Evolutionary conservation across 2,329 filamentous ascomycete species (phyloP).

Genomic region (Aspergillus sojae): DNA sequence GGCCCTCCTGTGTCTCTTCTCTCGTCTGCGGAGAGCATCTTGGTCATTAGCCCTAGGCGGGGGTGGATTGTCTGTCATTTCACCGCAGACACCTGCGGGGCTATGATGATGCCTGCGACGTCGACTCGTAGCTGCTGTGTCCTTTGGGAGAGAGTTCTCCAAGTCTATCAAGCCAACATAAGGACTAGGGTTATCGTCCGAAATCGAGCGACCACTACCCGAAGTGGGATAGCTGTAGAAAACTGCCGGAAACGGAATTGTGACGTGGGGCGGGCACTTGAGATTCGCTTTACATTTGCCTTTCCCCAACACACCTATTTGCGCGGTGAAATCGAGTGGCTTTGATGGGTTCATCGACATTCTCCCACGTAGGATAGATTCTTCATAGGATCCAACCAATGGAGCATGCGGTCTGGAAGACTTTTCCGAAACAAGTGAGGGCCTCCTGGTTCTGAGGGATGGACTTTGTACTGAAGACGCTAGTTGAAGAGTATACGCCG

Average conservation of each 20-base stretch:
- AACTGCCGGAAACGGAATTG: conserved; percentile 86
- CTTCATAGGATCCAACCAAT: conserved; percentile 97
- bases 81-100: conserved; percentile 19
- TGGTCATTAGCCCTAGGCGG: conserved; percentile 22
- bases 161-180: conserved; percentile 94
- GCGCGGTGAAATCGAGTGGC: conserved; percentile 87
- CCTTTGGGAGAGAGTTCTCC: conserved; percentile 71
- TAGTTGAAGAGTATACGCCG: conserved; percentile 54
- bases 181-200: conserved; percentile 86
- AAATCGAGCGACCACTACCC: conserved; percentile 62
- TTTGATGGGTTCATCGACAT: conserved; percentile 97
- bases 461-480: conserved; percentile 47
- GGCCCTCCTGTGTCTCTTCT: conserved; percentile 64
- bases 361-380: conserved; percentile 88
- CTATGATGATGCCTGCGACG: conserved; percentile 44
- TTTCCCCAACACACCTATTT: conserved; percentile 89
- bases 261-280: conserved; percentile 86
- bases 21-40: conserved; percentile 48
- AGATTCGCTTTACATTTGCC: conserved; percentile 86
- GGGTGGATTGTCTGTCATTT: conserved; percentile 14
- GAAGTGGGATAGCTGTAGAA: conserved; percentile 89
- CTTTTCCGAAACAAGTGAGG: conserved; percentile 72
- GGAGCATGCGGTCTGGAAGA: conserved; percentile 85
- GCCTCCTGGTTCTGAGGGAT: conserved; percentile 56
- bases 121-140: conserved; percentile 42